These are phyloP conservation scores for Phalaenopsis equestris DNA, from an alignment of 106 monocot genomes.

Conservation along the genomic window DNA sequence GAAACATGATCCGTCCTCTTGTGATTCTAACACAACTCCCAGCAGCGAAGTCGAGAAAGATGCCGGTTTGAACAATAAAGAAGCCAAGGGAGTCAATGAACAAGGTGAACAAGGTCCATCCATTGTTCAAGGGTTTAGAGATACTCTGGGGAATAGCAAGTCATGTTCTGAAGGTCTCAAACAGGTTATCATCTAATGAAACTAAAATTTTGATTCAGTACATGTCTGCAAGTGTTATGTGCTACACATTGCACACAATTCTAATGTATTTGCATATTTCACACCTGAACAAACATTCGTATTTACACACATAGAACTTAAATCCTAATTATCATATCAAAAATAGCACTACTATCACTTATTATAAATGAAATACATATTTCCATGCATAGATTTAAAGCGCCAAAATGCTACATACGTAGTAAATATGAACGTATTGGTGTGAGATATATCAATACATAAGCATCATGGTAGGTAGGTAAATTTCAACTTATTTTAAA, in stretches of 20 bases:
- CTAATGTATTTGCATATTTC: too few relatives aligned
- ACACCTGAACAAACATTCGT: too few relatives aligned
- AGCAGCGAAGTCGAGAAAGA: slow-evolving; percentile 60
- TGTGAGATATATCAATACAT: too few relatives aligned
- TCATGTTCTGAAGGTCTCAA: slow-evolving; percentile 69
- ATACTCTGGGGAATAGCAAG: slow-evolving; percentile 12
- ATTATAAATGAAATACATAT: too few relatives aligned
- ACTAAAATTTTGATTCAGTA: neutral
- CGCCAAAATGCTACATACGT: too few relatives aligned
- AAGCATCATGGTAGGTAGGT: too few relatives aligned
- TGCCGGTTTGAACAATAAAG: slow-evolving; percentile 12
- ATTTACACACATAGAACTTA: too few relatives aligned
- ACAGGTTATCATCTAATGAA: slow-evolving; percentile 44
- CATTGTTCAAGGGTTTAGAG: slow-evolving; percentile 2
- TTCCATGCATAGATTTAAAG: too few relatives aligned
- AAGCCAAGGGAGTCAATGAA: slow-evolving; percentile 19
- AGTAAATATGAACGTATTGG: too few relatives aligned
- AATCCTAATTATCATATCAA: too few relatives aligned
- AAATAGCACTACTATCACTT: too few relatives aligned
- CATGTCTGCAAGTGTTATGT: too few relatives aligned
- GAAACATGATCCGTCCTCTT: slow-evolving; percentile 60
- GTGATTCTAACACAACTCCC: slow-evolving; percentile 72
- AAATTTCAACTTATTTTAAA: slow-evolving; percentile 1
- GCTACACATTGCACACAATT: neutral
- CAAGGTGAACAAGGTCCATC: neutral